phyloP scores from a whole-genome alignment of 108 stramenopile genomes.

The Phaeodactylum tricornutum region DNA sequence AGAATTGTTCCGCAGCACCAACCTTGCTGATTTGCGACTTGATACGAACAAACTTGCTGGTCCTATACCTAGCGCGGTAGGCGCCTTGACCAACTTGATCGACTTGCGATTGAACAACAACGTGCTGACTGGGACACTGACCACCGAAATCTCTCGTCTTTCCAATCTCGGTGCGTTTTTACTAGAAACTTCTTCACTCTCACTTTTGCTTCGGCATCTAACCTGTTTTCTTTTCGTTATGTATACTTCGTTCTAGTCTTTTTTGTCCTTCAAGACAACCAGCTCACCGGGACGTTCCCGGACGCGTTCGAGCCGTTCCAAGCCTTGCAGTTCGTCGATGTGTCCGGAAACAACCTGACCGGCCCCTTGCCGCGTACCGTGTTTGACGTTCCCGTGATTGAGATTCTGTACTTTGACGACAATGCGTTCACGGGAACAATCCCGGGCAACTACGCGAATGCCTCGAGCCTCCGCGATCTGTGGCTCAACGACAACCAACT shows the following conservation, averaged over 20 bases:
- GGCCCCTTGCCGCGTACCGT: conserved; percentile 28
- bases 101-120: conserved; percentile 48
- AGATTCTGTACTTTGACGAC: conserved; percentile 33
- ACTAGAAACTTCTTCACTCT: too few species aligned
- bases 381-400: conserved; percentile 27
- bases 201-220: too few species aligned
- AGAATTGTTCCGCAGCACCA: background rate
- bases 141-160: conserved; percentile 10
- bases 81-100: conserved; percentile 19
- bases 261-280: too few species aligned
- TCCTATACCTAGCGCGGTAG: conserved; percentile 20
- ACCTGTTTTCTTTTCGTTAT: too few species aligned
- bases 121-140: conserved; percentile 47
- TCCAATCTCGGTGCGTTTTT: conserved; percentile 4
- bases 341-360: conserved; percentile 19
- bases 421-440: conserved; percentile 46
- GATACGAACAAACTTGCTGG: conserved; percentile 2
- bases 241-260: too few species aligned
- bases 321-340: conserved; percentile 22
- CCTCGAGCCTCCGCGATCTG: conserved; percentile 30
- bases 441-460: conserved; percentile 18
- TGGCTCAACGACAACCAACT: conserved; percentile 39
- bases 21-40: background rate
- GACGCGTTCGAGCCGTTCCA: conserved; percentile 20
- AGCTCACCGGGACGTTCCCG: conserved; percentile 31